These are phyloP conservation scores for Rhizoctonia solani DNA, from an alignment of 1,284 basidiomycete species.

Conservation along the genomic window DNA sequence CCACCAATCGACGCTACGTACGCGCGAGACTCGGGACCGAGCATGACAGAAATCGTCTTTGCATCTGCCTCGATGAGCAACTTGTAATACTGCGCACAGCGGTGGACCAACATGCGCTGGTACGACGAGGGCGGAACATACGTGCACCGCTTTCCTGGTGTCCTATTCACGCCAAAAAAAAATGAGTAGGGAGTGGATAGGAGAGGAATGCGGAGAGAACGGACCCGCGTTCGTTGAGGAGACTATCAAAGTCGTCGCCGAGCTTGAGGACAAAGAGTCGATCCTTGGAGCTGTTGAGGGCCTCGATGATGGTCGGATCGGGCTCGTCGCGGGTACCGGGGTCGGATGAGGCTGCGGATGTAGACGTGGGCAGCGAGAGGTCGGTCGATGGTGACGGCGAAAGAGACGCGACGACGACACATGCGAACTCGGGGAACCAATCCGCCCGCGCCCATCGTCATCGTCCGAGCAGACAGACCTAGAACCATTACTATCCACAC, in stretches of 20 bases:
- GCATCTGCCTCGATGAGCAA: slow-evolving; percentile 69
- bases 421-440: no score
- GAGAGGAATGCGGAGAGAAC: slow-evolving; percentile 43
- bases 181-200: slow-evolving; percentile 13
- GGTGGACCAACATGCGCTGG: slow-evolving; percentile 78
- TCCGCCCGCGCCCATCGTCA: no score
- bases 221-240: slow-evolving; percentile 72
- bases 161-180: slow-evolving; percentile 1
- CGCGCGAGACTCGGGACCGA: slow-evolving; percentile 70
- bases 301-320: slow-evolving; percentile 77
- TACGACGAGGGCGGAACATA: slow-evolving; percentile 71
- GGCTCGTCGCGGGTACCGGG: slow-evolving; percentile 51
- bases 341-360: background rate
- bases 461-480: slow-evolving; percentile 24
- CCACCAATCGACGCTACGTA: slow-evolving; percentile 49
- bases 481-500: no score
- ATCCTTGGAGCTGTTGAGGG: slow-evolving; percentile 77
- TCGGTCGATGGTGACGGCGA: slow-evolving; percentile 24
- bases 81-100: slow-evolving; percentile 77
- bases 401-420: no score
- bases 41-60: slow-evolving; percentile 62
- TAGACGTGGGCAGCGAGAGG: background rate
- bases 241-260: slow-evolving; percentile 75
- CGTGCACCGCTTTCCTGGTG: slow-evolving; percentile 48
- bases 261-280: slow-evolving; percentile 80